Conservation (phyloP, 176 grass and related monocot species). For the Oryza punctata region DNA sequence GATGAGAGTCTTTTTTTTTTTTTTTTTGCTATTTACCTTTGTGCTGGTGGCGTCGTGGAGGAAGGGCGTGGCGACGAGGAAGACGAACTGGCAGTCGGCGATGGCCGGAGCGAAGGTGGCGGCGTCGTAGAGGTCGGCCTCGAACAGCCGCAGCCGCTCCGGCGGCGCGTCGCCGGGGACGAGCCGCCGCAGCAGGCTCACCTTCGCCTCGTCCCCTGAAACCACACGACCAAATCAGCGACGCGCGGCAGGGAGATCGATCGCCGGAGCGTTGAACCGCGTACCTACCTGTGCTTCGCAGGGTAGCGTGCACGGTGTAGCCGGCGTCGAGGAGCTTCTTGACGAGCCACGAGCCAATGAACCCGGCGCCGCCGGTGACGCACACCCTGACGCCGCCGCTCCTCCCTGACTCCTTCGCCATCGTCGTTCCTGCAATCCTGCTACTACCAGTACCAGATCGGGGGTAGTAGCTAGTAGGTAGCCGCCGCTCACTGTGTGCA, state of each 20-base stretch:
- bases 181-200: slow-evolving; percentile 41
- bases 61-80: slow-evolving; percentile 61
- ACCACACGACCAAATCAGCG: neutral
- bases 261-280: too few species aligned
- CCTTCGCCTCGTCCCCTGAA: slow-evolving; percentile 53
- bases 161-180: slow-evolving; percentile 37
- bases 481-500: neutral
- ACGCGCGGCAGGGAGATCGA: neutral
- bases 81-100: slow-evolving; percentile 59
- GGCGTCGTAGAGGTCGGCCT: slow-evolving; percentile 63
- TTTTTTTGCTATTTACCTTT: neutral
- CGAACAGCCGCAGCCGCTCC: slow-evolving; percentile 49
- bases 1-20: too few species aligned
- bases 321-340: slow-evolving; percentile 46
- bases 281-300: neutral
- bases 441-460: neutral
- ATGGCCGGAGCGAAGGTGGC: slow-evolving; percentile 56
- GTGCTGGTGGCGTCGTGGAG: slow-evolving; percentile 1
- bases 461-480: neutral
- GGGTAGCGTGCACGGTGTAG: slow-evolving; percentile 47
- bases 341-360: slow-evolving; percentile 50
- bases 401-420: slow-evolving; percentile 2
- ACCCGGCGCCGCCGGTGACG: slow-evolving; percentile 50
- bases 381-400: slow-evolving; percentile 12
- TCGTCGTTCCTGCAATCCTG: neutral